These are phyloP conservation scores for Beta macrorhiza DNA, from an alignment of 179 eudicot species.

Conservation along the genomic window DNA sequence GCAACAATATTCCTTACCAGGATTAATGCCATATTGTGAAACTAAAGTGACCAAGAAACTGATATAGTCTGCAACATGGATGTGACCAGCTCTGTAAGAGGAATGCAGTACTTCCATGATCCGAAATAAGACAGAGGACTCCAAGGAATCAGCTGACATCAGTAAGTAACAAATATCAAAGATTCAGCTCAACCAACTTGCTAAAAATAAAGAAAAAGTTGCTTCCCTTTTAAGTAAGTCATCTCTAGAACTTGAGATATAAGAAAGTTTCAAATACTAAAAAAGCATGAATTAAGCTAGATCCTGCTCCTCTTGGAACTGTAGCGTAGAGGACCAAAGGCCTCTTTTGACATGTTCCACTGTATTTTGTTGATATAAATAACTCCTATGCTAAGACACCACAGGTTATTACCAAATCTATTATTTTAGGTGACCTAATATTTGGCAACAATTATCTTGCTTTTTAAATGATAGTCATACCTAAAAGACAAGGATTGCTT, in stretches of 20 bases:
- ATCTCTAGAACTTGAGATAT: neutral
- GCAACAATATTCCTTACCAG: conserved; percentile 43
- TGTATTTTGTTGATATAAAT: neutral
- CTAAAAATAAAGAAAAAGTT: neutral
- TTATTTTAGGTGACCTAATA: neutral
- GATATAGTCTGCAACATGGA: conserved; percentile 61
- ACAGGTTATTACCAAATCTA: neutral
- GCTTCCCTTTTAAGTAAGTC: neutral
- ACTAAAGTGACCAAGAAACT: conserved; percentile 89
- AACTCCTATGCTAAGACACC: neutral
- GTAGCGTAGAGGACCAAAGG: neutral
- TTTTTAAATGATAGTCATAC: neutral
- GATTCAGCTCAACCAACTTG: conserved; percentile 7
- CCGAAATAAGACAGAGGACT: conserved; percentile 53
- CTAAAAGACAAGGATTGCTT: conserved; percentile 37
- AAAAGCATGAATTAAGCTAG: neutral
- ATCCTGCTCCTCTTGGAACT: neutral
- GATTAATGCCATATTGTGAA: conserved; percentile 52
- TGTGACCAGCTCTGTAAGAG: conserved; percentile 71
- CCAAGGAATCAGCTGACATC: conserved; percentile 64
- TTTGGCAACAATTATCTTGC: neutral
- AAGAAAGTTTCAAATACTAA: neutral
- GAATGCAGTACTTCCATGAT: conserved; percentile 76
- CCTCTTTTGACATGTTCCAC: neutral
- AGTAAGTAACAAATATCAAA: conserved; percentile 5